Conservation (phyloP, 169 alveolate species). For the Eimeria zaria region DNA sequence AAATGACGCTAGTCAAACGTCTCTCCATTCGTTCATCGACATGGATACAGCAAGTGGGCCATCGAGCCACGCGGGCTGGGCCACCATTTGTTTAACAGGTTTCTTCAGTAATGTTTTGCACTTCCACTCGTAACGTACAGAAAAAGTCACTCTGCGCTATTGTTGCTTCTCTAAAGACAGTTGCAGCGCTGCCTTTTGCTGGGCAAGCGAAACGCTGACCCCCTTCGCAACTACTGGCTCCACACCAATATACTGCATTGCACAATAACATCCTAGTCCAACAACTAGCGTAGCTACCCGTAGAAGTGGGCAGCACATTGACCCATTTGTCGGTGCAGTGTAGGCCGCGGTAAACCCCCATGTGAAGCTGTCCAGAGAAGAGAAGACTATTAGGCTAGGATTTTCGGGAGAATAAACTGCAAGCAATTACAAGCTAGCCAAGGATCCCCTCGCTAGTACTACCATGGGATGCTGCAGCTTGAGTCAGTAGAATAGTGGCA, state of each 20-base stretch:
- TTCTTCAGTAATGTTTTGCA: background rate
- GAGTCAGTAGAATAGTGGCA: background rate
- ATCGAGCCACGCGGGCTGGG: background rate
- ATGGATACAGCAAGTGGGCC: background rate
- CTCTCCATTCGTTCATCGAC: background rate
- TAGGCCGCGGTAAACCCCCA: background rate
- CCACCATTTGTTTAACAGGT: slow-evolving; percentile 12
- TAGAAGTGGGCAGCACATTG: background rate
- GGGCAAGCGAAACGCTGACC: background rate
- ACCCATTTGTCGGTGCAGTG: background rate
- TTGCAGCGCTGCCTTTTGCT: background rate
- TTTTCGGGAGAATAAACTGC: background rate
- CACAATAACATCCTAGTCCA: background rate
- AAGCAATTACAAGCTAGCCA: background rate
- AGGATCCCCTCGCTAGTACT: background rate
- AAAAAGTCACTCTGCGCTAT: background rate
- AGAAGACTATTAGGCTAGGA: background rate
- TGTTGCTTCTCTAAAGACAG: background rate
- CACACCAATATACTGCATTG: background rate
- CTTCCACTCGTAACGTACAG: background rate
- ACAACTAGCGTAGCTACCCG: background rate
- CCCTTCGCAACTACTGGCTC: background rate
- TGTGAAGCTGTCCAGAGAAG: background rate
- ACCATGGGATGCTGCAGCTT: background rate
- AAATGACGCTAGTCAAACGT: background rate